phyloP scores from a whole-genome alignment of 176 grass and related monocot species.

The Coix lacrymajobi region DNA sequence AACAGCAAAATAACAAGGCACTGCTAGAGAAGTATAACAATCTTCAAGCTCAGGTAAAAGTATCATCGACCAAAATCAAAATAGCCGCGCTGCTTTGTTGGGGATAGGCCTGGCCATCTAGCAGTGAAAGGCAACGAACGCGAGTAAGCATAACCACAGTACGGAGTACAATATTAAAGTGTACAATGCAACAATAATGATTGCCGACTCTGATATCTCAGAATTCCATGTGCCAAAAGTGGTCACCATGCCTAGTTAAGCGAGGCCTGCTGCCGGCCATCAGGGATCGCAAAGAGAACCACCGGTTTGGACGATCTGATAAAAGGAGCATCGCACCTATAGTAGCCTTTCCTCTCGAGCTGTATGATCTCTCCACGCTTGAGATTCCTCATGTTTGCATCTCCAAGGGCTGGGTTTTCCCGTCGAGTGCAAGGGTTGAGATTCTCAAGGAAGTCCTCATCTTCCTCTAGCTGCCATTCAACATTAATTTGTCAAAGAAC shows the following conservation, averaged over 20 bases:
- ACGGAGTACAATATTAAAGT: neutral
- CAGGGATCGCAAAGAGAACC: constrained; percentile 76
- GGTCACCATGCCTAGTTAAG: constrained; percentile 20
- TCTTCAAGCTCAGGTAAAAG: neutral
- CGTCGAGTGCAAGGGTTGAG: constrained; percentile 67
- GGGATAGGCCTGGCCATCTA: neutral
- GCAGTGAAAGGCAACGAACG: neutral
- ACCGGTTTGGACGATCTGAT: constrained; percentile 60
- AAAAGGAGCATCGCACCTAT: constrained; percentile 64
- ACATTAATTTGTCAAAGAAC: neutral
- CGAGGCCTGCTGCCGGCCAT: constrained; percentile 62
- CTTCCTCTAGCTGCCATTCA: constrained; percentile 72
- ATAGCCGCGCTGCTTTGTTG: neutral
- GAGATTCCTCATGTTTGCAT: constrained; percentile 76
- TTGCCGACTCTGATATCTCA: neutral
- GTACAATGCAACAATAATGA: neutral
- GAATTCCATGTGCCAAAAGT: neutral
- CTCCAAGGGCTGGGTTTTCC: constrained; percentile 68
- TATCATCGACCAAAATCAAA: neutral
- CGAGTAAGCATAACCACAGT: neutral
- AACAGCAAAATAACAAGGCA: neutral
- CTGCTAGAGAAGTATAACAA: neutral
- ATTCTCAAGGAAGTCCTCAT: constrained; percentile 77
- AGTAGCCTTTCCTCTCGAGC: constrained; percentile 89
- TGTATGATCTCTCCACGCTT: constrained; percentile 72